These are phyloP conservation scores for Venturia asperata DNA, from an alignment of 2,329 filamentous ascomycete genomes.

Conservation along the genomic window DNA sequence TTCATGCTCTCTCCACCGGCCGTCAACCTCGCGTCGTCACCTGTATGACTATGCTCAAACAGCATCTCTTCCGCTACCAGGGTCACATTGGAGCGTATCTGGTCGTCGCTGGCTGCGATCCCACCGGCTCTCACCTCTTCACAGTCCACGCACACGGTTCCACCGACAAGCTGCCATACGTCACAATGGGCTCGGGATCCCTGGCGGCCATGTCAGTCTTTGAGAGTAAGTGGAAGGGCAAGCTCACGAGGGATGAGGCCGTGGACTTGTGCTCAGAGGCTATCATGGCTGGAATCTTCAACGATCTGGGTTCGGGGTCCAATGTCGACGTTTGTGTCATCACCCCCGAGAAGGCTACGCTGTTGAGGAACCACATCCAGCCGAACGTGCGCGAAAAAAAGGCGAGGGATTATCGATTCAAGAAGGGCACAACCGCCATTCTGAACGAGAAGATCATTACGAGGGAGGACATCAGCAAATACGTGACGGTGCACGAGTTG, in stretches of 20 bases:
- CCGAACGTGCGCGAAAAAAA: constrained; percentile 89
- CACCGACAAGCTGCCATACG: constrained; percentile 97
- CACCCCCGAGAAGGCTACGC: constrained; percentile 85
- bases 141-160: constrained; percentile 97
- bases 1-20: constrained; percentile 92
- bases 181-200: constrained; percentile 96
- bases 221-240: constrained; percentile 86
- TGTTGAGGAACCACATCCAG: constrained; percentile 87
- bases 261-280: constrained; percentile 76
- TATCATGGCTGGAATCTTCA: constrained; percentile 95
- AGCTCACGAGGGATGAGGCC: constrained; percentile 71
- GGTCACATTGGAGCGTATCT: constrained; percentile 97
- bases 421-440: constrained; percentile 85
- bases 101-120: constrained; percentile 92
- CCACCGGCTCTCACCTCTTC: constrained; percentile 90
- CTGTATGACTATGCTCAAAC: constrained; percentile 99
- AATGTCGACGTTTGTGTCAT: constrained; percentile 98
- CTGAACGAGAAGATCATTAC: constrained; percentile 94
- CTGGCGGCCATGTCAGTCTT: constrained; percentile 97
- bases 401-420: constrained; percentile 87
- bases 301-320: constrained; percentile 92
- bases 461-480: constrained; percentile 89
- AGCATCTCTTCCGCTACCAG: constrained; percentile 98
- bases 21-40: constrained; percentile 96
- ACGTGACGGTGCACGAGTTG: constrained; percentile 84